phyloP scores from a whole-genome alignment of 305 asterid species.

The Fraxinus albicans region DNA sequence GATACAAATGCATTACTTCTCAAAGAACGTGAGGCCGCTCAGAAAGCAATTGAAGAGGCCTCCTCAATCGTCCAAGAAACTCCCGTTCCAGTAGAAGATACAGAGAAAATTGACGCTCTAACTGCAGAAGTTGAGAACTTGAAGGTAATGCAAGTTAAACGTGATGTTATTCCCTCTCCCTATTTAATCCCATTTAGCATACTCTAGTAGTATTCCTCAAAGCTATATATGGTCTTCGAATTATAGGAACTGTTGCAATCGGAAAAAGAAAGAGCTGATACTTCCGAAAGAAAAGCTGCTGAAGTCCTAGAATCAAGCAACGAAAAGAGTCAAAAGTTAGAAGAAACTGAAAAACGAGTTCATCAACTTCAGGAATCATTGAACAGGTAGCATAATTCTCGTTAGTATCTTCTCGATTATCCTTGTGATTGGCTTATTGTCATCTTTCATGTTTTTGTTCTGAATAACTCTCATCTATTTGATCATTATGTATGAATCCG shows the following conservation, averaged over 20 bases:
- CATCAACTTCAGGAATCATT: conserved; percentile 85
- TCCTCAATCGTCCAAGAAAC: conserved; percentile 57
- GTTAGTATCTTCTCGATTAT: conserved; percentile 7
- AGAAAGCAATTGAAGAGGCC: conserved; percentile 71
- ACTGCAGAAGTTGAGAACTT: conserved; percentile 64
- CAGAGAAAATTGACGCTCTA: conserved; percentile 66
- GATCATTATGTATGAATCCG: neutral
- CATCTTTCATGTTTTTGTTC: conserved; percentile 3
- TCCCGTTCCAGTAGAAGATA: conserved; percentile 77
- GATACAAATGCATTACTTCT: conserved; percentile 53
- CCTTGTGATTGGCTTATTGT: conserved; percentile 2
- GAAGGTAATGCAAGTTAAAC: conserved; percentile 51
- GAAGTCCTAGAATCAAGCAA: conserved; percentile 66
- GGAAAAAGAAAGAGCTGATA: conserved; percentile 82
- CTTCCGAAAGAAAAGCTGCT: conserved; percentile 57
- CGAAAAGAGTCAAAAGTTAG: conserved; percentile 77
- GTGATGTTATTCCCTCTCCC: conserved; percentile 4
- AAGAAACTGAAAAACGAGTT: conserved; percentile 79
- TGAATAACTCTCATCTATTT: conserved; percentile 3
- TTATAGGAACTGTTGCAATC: conserved; percentile 58
- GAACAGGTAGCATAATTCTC: conserved; percentile 61
- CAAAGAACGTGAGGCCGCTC: conserved; percentile 65
- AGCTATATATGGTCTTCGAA: conserved; percentile 19
- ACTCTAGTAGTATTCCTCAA: neutral
- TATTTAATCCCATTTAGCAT: conserved; percentile 5